phyloP scores from a whole-genome alignment of 331 rosid species.

The Quercus lobata region DNA sequence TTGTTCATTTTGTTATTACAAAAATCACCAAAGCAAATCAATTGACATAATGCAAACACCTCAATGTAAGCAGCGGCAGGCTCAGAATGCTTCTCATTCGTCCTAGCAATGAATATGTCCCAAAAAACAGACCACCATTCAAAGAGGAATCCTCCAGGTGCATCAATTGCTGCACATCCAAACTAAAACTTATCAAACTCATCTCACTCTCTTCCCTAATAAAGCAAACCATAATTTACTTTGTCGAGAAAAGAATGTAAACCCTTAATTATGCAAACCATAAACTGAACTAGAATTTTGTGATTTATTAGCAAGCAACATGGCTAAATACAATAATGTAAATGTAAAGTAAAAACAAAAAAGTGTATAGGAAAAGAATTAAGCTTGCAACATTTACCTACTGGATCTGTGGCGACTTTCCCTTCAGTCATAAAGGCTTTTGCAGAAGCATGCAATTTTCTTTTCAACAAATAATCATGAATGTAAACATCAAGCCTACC shows the following conservation, averaged over 20 bases:
- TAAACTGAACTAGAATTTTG: not conserved
- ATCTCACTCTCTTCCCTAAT: not conserved
- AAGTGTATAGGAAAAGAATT: conserved; percentile 1
- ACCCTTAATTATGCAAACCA: not conserved
- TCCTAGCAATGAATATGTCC: conserved; percentile 90
- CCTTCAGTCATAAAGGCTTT: conserved; percentile 81
- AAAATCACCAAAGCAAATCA: not conserved
- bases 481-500: conserved; percentile 92
- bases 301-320: not conserved
- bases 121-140: conserved; percentile 99
- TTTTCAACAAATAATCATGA: conserved; percentile 79
- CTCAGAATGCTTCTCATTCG: conserved; percentile 85
- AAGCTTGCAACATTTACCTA: conserved; percentile 49
- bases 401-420: conserved; percentile 82
- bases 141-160: conserved; percentile 89
- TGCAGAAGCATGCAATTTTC: conserved; percentile 65
- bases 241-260: not conserved
- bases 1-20: not conserved
- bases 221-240: not conserved
- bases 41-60: conserved; percentile 35
- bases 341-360: not conserved
- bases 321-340: not conserved
- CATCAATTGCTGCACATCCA: conserved; percentile 80
- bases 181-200: not conserved
- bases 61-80: conserved; percentile 82